Evolutionary conservation across 108 stramenopile species (phyloP), one percentile per base, ranked within the genome.

Genomic region (Licmophora abbreviata): DNA sequence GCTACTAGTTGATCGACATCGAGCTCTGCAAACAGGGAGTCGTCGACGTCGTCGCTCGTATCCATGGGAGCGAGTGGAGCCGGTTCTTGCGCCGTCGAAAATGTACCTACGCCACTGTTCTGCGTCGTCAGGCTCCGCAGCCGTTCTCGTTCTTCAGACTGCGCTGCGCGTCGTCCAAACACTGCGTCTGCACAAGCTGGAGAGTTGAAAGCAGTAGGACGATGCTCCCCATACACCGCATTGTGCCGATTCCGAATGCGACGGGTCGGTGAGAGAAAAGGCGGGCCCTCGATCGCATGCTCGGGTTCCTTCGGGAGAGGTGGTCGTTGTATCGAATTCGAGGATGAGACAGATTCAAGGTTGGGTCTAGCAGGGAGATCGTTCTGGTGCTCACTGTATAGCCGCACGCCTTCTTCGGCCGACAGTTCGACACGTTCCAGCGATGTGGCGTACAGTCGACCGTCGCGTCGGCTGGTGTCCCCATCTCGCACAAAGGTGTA

Each of bases 1-100:
- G 53, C 34, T n/a, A 79, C 40, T 11, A 63, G 58, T 45, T 64
- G 25, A 30, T 79, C 77, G 12, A 73, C 65, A 56, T 79, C 73
- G 4, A 79, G 51, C 26, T 66, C 51, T 5, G 68, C 66, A 30
- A 79, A 44, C 5, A 74, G 25, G 33, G 37, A 57, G 58, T 67
- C 65, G 34, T 61, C 63, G 14, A 64, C 56, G 35, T 63, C 55
- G 38, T 42, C 36, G 12, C 5, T 12, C 7, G 21, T 43, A 17
- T 31, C 10, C 17, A 3, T 43, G 12, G 27, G 17, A 33, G 4
- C 32, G 10, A 23, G 2, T 24, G 15, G 58, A 2, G 22, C 10
- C 32, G 51, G 9, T n/a, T n/a, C n/a, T n/a, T n/a, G n/a, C n/a
- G n/a, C n/a, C 23, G 51, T 4, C 8, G 48, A 15, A 4, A 48